A percentile compares a stretch with the other conserved stretches of the same genome.
Evolutionary conservation across 352 stramenopile species (phyloP).

Genomic region (Plasmopara muralis): DNA sequence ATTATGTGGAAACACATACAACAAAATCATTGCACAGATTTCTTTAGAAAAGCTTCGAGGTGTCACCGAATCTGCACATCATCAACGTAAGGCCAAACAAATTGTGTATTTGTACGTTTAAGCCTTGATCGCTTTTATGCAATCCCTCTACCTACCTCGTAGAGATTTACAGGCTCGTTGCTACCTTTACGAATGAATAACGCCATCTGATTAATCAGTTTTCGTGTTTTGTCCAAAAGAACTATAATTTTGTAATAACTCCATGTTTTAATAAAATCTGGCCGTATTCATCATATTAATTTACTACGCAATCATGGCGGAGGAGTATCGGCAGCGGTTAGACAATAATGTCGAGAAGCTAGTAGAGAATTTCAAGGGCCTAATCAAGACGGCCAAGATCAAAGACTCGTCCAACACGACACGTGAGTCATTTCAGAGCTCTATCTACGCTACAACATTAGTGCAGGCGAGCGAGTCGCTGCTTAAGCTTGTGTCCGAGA

Average conservation of each 20-base stretch:
- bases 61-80: too few species aligned
- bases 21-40: too few species aligned
- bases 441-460: constrained; percentile 75
- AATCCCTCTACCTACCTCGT: too few species aligned
- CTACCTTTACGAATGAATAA: too few species aligned
- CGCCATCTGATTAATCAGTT: too few species aligned
- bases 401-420: constrained; percentile 79
- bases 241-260: constrained; percentile 8
- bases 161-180: too few species aligned
- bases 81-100: too few species aligned
- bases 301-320: constrained; percentile 41
- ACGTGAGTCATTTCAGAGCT: constrained; percentile 72
- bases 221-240: constrained; percentile 28
- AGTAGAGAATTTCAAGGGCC: constrained; percentile 82
- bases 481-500: constrained; percentile 73
- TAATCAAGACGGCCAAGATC: constrained; percentile 76
- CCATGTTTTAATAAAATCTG: background rate
- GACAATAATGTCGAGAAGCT: constrained; percentile 87
- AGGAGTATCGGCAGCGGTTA: constrained; percentile 78
- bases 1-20: too few species aligned
- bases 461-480: constrained; percentile 77
- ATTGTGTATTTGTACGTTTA: too few species aligned
- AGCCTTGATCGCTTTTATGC: too few species aligned
- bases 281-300: background rate
- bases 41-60: too few species aligned